phyloP scores from a whole-genome alignment of 805 yeast species.

The Torulaspora indica region DNA sequence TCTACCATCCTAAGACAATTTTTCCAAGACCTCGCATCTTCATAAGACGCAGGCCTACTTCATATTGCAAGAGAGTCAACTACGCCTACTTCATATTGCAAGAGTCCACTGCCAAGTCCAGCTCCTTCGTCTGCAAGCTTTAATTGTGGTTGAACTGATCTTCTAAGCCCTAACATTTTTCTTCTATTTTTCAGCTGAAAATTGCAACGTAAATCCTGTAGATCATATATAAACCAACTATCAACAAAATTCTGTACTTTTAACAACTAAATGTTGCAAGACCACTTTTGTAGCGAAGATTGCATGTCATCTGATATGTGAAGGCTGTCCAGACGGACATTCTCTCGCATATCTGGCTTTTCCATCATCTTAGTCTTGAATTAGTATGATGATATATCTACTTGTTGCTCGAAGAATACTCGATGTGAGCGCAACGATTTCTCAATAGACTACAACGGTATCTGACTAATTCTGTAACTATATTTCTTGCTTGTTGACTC shows the following conservation, averaged over 20 bases:
- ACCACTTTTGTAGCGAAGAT: background rate
- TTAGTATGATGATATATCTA: slow-evolving; percentile 32
- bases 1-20: slow-evolving; percentile 87
- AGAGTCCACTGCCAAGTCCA: background rate
- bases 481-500: background rate
- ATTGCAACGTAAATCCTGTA: background rate
- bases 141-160: too few species aligned
- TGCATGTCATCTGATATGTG: background rate
- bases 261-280: background rate
- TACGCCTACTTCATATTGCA: too few species aligned
- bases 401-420: slow-evolving; percentile 44
- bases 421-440: slow-evolving; percentile 68
- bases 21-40: slow-evolving; percentile 64
- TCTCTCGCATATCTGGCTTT: background rate
- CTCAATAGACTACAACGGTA: slow-evolving; percentile 96
- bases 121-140: too few species aligned
- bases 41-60: too few species aligned
- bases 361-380: background rate
- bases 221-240: background rate
- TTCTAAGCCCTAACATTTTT: slow-evolving; percentile 1
- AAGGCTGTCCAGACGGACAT: background rate
- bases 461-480: slow-evolving; percentile 49
- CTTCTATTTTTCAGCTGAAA: background rate
- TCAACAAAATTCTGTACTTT: background rate
- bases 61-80: background rate